Base-by-base conservation (phyloP, 2,329 filamentous ascomycete species). In the Ceratocystis cubensis region DNA sequence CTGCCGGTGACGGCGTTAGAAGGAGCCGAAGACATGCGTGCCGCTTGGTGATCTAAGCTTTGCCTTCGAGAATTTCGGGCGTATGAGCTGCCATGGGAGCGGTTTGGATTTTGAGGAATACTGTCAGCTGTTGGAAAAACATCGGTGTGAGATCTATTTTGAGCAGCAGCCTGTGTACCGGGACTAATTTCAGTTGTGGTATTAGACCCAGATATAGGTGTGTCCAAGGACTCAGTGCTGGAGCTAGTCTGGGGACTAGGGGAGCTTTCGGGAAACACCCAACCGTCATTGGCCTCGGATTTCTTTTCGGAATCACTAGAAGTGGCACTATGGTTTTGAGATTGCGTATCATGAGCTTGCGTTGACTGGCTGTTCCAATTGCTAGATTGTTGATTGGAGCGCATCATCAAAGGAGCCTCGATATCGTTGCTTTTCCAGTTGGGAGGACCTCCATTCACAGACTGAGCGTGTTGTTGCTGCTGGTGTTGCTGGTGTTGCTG, bases 261-360 rank as follows among this genome's bases (percentile, higher is more conserved):
- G n/a, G 81, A 79, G 7, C 85, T 81, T 67, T 96, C 91, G 65
- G 93, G 90, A 71, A 99, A 99, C 72, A 95, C 92, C 94, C 94
- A 99, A 7, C 84, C 89, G 72, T 96, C 92, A 0, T 81, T 73
- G 67, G 88, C 85, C 3, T 28, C 46, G 0, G 63, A 25, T 20
- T 67, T 69, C 17, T 64, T 68, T 13, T 70, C 69, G 28, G 33
- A 7, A 17, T 65, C 33, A 44, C 61, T 8, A 48, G 53, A 45
- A 17, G 53, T 45, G 13, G 6, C n/a, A 7, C 20, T 46, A 15
- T 46, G 45, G 33, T 53, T 64, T 33, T 59, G 53, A 59, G 53
- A 30, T 30, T 59, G 53, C 17, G 53, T 17, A 37, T 57, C 53
- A 46, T 61, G 25, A 8, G 28, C 15, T 5, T 63, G 61, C 15